Conservation (phyloP, 495 filamentous ascomycete genomes). For the Neurospora sp. region DNA sequence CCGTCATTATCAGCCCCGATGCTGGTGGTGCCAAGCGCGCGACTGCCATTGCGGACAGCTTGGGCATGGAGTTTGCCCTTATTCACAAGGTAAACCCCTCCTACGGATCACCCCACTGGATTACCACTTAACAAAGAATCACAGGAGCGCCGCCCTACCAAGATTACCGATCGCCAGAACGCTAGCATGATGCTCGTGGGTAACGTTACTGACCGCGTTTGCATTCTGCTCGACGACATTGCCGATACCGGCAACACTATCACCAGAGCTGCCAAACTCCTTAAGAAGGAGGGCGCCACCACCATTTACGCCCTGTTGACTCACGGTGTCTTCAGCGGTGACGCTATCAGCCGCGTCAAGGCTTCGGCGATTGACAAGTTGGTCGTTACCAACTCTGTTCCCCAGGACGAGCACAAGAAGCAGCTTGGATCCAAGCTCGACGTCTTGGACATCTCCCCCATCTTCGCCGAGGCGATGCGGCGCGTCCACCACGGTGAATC, state of each 20-base stretch:
- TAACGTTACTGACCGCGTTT: conserved; percentile 68
- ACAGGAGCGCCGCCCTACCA: conserved; percentile 93
- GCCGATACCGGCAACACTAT: conserved; percentile 96
- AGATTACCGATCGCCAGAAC: conserved; percentile 86
- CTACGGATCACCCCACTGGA: conserved; percentile 3
- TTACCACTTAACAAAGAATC: conserved; percentile 5
- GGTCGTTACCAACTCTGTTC: conserved; percentile 88
- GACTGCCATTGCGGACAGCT: conserved; percentile 85
- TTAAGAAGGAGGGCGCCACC: conserved; percentile 87
- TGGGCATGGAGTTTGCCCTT: conserved; percentile 88
- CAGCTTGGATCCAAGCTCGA: conserved; percentile 68
- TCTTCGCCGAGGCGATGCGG: conserved; percentile 94
- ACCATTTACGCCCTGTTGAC: conserved; percentile 86
- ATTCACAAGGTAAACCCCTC: conserved; percentile 81
- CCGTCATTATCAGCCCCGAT: conserved; percentile 92
- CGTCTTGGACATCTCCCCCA: conserved; percentile 77
- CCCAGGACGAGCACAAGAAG: conserved; percentile 66
- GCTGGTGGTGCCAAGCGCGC: conserved; percentile 98
- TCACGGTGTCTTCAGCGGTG: conserved; percentile 87
- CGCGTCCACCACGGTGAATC: conserved; percentile 96
- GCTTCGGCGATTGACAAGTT: conserved; percentile 82
- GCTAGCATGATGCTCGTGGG: conserved; percentile 98
- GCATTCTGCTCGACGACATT: conserved; percentile 89
- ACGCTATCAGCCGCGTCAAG: conserved; percentile 92
- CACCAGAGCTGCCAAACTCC: conserved; percentile 85